Evolutionary conservation across 495 filamentous ascomycete genomes (phyloP), one percentile per base, ranked within the genome.

Genomic region (Gamarada debralockiae): DNA sequence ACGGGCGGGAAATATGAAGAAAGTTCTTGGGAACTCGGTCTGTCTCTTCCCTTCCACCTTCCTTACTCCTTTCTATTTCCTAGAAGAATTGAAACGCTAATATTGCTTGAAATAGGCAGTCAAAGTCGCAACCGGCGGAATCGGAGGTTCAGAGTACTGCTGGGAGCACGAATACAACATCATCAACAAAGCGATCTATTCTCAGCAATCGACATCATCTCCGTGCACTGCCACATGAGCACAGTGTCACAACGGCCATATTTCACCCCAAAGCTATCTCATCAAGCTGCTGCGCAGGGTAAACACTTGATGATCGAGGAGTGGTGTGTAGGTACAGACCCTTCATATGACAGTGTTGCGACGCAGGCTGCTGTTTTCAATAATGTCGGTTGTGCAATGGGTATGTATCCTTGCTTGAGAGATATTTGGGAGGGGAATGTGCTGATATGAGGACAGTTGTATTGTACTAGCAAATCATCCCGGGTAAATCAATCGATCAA

Each of bases 1-100:
- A 1, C 55, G 62, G 2, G 66, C 66, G 10, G 45, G 45, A 24
- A 55, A 61, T 5, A 60, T 68, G 44, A 58, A 59, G 58, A 64
- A 47, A 3, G 9, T 44, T 8, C 14, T 44, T 24, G 41, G 41
- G 21, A 5, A 3, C 24, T 44, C 41, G 3, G 41, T 44, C 9
- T 9, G 41, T 24, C 3, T 41, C 15, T 41, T 20, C 15, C 6
- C 17, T 20, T 41, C 15, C 22, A n/a, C 38, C 14, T 10, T 41
- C 38, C 38, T 20, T 3, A 9, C 14, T 15, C 20, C 42, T 6
- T 5, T 1, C 21, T n/a, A 46, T 4, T 3, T 41, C 38, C 29
- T 7, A 34, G 29, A 34, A 14, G 29, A 14, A 14, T 7, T 34
- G 7, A 41, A 6, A 41, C 15, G 15, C 38, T 41, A 6, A 41